Base-by-base conservation (phyloP, 1,139 yeast species). In the Zygotorulaspora mrakii region DNA sequence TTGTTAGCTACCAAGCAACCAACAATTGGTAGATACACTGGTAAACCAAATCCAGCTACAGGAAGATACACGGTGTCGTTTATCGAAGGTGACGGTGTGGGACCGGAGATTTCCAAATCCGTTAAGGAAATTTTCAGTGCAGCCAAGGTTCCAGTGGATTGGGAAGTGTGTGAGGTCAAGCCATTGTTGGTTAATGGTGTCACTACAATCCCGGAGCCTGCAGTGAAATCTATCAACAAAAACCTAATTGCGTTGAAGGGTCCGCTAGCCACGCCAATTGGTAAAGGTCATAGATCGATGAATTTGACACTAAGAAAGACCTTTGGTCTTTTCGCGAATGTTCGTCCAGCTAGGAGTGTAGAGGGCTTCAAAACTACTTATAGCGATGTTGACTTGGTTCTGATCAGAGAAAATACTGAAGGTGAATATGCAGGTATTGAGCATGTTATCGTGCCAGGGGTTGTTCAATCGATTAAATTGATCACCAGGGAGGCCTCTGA, bases 361-460 rank as follows among this genome's bases (percentile, higher is more conserved):
- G 84, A 77, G 51, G 98, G 98, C 57, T 91, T 77, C 79, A 77
- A 89, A 69, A 91, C 97, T 50, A 94, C 96, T 35, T 91, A 89
- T 73, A 83, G 86, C 58, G 76, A 86, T 65, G 96, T 91, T 53
- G 94, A 91, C 71, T 83, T 96, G 50, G 96, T 91, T 37, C 76
- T 91, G 64, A 88, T 91, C 68, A 87, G 98, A 77, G 98, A 91
- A 73, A 91, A 91, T 79, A 91, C 98, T 57, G 98, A 91, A 72
- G 98, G 97, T 71, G 98, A 91, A 72, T 91, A 91, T 74, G 88
- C 96, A 31, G 98, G 98, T 70, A 89, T 91, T 57, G 98, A 91
- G 74, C 98, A 91, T 74, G 84, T 89, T 52, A 89, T 91, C 51
- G 94, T 88, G 44, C 97, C 97, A 51, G 98, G 98, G 62, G 97